Conservation (phyloP, 1,284 basidiomycete genomes). For the Peniophora sp. region DNA sequence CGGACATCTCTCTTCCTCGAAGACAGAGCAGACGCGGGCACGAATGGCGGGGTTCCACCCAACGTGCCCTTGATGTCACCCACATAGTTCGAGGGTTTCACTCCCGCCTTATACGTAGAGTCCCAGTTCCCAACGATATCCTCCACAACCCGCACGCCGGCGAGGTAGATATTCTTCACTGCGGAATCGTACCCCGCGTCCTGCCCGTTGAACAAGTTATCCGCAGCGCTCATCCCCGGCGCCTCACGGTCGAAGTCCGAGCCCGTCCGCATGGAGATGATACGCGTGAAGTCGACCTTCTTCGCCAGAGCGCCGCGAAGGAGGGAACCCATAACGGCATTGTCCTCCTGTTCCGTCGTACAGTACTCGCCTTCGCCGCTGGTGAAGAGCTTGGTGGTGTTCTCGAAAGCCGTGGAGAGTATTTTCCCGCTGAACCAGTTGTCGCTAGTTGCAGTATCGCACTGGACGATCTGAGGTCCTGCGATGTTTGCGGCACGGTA, state of each 20-base stretch:
- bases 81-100: slow-evolving; percentile 22
- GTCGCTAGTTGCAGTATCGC: slow-evolving; percentile 36
- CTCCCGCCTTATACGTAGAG: slow-evolving; percentile 16
- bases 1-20: too few relatives aligned
- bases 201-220: slow-evolving; percentile 15
- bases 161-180: slow-evolving; percentile 19
- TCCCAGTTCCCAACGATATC: slow-evolving; percentile 23
- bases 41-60: slow-evolving; percentile 19
- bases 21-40: slow-evolving; percentile 3
- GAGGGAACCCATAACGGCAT: slow-evolving; percentile 37
- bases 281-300: slow-evolving; percentile 34
- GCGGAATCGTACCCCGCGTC: slow-evolving; percentile 16
- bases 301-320: slow-evolving; percentile 30
- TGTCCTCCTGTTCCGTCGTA: slow-evolving; percentile 44
- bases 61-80: slow-evolving; percentile 24
- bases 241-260: slow-evolving; percentile 37
- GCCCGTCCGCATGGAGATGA: slow-evolving; percentile 37
- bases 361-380: slow-evolving; percentile 30
- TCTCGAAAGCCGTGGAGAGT: slow-evolving; percentile 31
- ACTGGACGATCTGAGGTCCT: slow-evolving; percentile 25
- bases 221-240: slow-evolving; percentile 16
- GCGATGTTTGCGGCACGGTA: slow-evolving; percentile 15
- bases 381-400: slow-evolving; percentile 32
- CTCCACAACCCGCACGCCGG: slow-evolving; percentile 21
- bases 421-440: slow-evolving; percentile 33